A percentile compares a stretch with the other conserved stretches of the same genome.
phyloP scores from a whole-genome alignment of 1,139 yeast genomes.

The Scheffersomyces segobiensis region DNA sequence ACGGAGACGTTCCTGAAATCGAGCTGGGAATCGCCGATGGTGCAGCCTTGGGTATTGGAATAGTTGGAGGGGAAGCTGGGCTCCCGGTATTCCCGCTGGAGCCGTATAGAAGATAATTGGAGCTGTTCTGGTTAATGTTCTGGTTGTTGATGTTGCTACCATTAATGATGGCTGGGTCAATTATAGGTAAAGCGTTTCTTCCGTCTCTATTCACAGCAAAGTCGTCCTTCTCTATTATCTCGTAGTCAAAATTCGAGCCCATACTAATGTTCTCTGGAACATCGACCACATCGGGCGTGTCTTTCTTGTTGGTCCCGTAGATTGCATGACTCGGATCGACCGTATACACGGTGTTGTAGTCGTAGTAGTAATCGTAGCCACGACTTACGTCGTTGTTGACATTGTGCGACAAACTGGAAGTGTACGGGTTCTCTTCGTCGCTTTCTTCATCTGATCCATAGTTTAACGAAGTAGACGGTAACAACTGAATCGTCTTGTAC shows the following conservation, averaged over 20 bases:
- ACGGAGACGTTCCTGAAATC: conserved; percentile 12
- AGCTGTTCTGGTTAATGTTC: background rate
- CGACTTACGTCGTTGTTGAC: conserved; percentile 62
- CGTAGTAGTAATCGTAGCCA: conserved; percentile 84
- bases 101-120: background rate
- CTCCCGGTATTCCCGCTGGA: background rate
- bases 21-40: conserved; percentile 7
- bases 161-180: conserved; percentile 21
- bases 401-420: conserved; percentile 73
- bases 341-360: conserved; percentile 80
- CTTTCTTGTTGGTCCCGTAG: conserved; percentile 25
- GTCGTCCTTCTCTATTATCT: conserved; percentile 29
- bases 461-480: conserved; percentile 82
- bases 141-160: conserved; percentile 11
- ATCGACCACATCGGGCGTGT: conserved; percentile 44
- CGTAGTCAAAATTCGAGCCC: conserved; percentile 44
- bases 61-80: background rate
- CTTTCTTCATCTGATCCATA: conserved; percentile 74
- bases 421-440: conserved; percentile 53
- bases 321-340: conserved; percentile 53
- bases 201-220: conserved; percentile 1
- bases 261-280: conserved; percentile 46
- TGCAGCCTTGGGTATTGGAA: background rate
- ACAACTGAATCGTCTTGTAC: conserved; percentile 61
- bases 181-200: conserved; percentile 19